These are phyloP conservation scores for Onygenales sp. DNA, from an alignment of 2,329 filamentous ascomycete species.

Conservation along the genomic window DNA sequence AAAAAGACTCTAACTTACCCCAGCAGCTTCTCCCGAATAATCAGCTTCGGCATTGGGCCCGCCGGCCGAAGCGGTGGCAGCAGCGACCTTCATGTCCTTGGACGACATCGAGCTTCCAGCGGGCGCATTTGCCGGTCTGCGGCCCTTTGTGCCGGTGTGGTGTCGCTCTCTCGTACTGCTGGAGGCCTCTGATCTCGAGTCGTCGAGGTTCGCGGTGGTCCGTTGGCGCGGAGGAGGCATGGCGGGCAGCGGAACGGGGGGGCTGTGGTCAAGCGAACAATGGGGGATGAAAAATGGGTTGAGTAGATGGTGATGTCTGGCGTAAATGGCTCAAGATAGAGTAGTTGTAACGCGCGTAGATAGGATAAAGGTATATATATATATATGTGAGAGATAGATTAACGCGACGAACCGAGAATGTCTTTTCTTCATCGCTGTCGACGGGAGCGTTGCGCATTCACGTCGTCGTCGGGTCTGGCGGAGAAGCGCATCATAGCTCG, in stretches of 20 bases:
- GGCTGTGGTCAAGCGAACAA: not conserved
- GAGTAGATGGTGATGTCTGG: not conserved
- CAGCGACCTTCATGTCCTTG: constrained; percentile 15
- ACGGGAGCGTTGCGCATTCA: not conserved
- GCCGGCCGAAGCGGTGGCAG: constrained; percentile 16
- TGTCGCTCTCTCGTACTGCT: constrained; percentile 32
- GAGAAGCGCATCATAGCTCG: not conserved
- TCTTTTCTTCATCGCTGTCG: too few relatives aligned
- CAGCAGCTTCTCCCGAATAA: constrained; percentile 13
- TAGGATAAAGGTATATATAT: too few relatives aligned
- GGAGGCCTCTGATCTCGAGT: constrained; percentile 40
- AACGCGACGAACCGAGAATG: not conserved
- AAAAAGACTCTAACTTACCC: constrained; percentile 22
- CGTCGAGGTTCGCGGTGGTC: constrained; percentile 29
- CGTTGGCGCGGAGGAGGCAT: constrained; percentile 41
- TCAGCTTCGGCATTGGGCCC: constrained; percentile 10
- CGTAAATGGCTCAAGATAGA: too few relatives aligned
- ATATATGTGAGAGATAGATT: too few relatives aligned
- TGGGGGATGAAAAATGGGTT: not conserved
- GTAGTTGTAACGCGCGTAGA: too few relatives aligned
- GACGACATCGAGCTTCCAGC: constrained; percentile 9
- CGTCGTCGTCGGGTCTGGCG: not conserved
- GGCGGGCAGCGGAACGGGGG: not conserved
- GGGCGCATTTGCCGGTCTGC: constrained; percentile 18
- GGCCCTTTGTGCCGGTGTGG: constrained; percentile 21